Evolutionary conservation across 768 basidiomycete species (phyloP), one percentile per base, ranked within the genome.

Genomic region (Sarcomyxa edulis): DNA sequence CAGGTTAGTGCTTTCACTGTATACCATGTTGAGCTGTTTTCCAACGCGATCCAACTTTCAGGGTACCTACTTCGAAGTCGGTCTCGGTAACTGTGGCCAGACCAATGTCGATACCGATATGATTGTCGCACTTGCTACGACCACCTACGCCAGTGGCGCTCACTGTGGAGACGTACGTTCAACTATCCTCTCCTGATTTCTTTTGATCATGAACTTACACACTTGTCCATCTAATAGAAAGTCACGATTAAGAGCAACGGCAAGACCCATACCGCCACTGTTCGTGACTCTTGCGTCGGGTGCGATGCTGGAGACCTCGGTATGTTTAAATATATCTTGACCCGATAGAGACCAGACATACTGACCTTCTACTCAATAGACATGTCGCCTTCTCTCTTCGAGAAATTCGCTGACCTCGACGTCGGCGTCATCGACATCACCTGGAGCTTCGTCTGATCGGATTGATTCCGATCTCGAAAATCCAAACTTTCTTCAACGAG

Each of bases 11-110:
- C n/a, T n/a, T n/a, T n/a, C n/a, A n/a, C n/a, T n/a, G n/a, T n/a
- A n/a, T n/a, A n/a, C n/a, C n/a, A n/a, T n/a, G n/a, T n/a, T n/a
- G n/a, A n/a, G n/a, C n/a, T n/a, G n/a, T n/a, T n/a, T n/a, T n/a
- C n/a, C n/a, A n/a, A n/a, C n/a, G n/a, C n/a, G n/a, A n/a, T n/a
- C n/a, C n/a, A n/a, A n/a, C n/a, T n/a, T n/a, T 30, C 22, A 51
- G 50, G 50, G 49, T 6, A 51, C 50, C 6, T 53, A 42, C 25
- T 53, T 51, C 29, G 23, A 47, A n/a, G 53, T 55, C 29, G 53
- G 53, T 32, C 46, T 55, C 18, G 53, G 53, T 27, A 48, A 41
- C 38, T 55, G 53, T 30, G 51, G 51, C 12, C 14, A 48, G 35
- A 46, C 44, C 6, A 55, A 51, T 28, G 41, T 48, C 15, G 41